Percentiles rank a stretch among this genome's conserved stretches.
Conservation (phyloP, 495 filamentous ascomycete genomes). For the Margaritispora aquatica region DNA sequence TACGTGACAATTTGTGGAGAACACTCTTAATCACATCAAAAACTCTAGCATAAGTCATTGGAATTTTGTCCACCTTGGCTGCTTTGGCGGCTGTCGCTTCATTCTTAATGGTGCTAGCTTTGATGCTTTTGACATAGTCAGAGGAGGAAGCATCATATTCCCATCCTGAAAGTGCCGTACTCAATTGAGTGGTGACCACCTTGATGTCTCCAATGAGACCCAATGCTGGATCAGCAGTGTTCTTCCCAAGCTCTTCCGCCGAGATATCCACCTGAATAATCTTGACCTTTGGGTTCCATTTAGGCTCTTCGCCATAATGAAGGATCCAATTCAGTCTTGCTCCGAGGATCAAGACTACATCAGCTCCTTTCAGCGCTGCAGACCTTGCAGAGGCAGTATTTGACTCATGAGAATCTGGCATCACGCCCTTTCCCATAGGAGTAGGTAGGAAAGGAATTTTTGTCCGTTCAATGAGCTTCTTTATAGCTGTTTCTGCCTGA, state of each 20-base stretch:
- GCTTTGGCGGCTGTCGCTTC: conserved; percentile 35
- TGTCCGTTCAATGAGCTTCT: conserved; percentile 42
- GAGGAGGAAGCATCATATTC: conserved; percentile 35
- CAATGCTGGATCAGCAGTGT: conserved; percentile 38
- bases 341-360: conserved; percentile 54
- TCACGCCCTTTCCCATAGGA: conserved; percentile 59
- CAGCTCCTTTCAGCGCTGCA: conserved; percentile 48
- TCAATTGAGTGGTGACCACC: conserved; percentile 44
- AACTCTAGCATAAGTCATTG: conserved; percentile 48
- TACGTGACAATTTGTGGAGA: conserved; percentile 28
- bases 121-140: conserved; percentile 27
- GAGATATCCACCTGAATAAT: conserved; percentile 58
- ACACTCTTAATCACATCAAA: conserved; percentile 49
- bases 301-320: conserved; percentile 53
- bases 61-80: conserved; percentile 31
- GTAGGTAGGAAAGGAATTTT: conserved; percentile 55
- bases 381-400: conserved; percentile 54
- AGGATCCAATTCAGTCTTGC: conserved; percentile 62
- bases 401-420: conserved; percentile 49
- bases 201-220: conserved; percentile 48
- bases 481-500: conserved; percentile 41
- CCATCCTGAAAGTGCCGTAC: conserved; percentile 35
- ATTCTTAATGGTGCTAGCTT: conserved; percentile 34
- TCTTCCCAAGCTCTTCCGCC: conserved; percentile 50
- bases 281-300: conserved; percentile 45